phyloP scores from a whole-genome alignment of 306 rosid species.

The Benincasa hispida region DNA sequence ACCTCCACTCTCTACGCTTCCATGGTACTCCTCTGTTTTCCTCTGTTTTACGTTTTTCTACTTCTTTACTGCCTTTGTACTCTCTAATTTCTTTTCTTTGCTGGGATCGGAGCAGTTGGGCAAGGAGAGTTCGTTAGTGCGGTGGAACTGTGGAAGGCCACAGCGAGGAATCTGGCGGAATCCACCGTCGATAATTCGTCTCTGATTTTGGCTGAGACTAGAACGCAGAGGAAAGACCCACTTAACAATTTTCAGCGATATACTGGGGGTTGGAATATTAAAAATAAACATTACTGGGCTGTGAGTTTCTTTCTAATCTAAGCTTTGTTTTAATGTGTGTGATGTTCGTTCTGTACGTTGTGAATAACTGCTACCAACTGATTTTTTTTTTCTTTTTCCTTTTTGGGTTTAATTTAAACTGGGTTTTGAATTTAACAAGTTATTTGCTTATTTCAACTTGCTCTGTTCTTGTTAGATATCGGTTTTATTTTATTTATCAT shows the following conservation, averaged over 20 bases:
- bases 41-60: neutral
- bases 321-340: neutral
- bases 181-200: constrained; percentile 12
- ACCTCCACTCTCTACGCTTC: neutral
- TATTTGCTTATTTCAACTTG: neutral
- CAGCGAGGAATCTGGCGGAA: constrained; percentile 3
- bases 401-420: neutral
- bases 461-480: neutral
- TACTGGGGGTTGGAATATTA: constrained; percentile 64
- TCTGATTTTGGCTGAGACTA: constrained; percentile 40
- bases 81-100: neutral
- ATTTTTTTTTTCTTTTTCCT: neutral
- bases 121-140: neutral
- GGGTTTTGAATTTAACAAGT: neutral
- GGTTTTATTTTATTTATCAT: neutral
- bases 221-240: constrained; percentile 60
- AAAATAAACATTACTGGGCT: constrained; percentile 46
- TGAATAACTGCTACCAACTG: neutral
- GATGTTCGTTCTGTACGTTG: neutral
- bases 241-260: constrained; percentile 32
- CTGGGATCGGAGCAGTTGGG: neutral
- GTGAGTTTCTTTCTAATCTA: constrained; percentile 23
- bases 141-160: neutral
- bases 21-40: neutral
- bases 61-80: neutral